Evolutionary conservation across 192 early-diverging fungal genomes (phyloP).

Genomic region (Backusella liffmaniae): DNA sequence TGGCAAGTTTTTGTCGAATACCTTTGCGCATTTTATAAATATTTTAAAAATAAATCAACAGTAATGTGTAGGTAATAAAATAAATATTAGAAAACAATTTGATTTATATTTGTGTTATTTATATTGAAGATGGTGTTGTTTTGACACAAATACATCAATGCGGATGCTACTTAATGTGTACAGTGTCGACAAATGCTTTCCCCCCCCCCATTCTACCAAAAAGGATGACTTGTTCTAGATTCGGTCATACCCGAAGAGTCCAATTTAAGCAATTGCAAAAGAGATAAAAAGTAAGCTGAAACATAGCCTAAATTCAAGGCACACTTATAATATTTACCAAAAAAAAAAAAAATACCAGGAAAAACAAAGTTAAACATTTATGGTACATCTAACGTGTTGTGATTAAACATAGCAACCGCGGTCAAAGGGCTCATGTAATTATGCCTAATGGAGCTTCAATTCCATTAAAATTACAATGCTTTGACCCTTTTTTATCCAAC

Average conservation of each 20-base stretch:
- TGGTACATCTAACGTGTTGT: slow-evolving; percentile 7
- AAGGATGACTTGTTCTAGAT: not conserved
- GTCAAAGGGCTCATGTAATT: not conserved
- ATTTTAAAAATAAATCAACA: too few species aligned
- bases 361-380: slow-evolving; percentile 10
- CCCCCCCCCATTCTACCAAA: not conserved
- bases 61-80: too few species aligned
- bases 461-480: not conserved
- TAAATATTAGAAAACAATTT: too few species aligned
- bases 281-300: not conserved
- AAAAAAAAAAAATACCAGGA: not conserved
- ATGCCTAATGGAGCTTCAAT: not conserved
- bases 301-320: slow-evolving; percentile 7
- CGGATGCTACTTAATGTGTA: not conserved
- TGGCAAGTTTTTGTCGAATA: too few species aligned
- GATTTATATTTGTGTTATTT: too few species aligned
- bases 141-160: not conserved
- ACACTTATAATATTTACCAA: not conserved
- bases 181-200: not conserved
- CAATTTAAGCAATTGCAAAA: not conserved
- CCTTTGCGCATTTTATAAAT: too few species aligned
- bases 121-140: too few species aligned
- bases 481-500: not conserved
- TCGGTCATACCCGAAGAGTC: not conserved
- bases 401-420: not conserved